Evolutionary conservation across 805 yeast genomes (phyloP), one percentile per base, ranked within the genome.

Genomic region (Kuraishia ogatae): DNA sequence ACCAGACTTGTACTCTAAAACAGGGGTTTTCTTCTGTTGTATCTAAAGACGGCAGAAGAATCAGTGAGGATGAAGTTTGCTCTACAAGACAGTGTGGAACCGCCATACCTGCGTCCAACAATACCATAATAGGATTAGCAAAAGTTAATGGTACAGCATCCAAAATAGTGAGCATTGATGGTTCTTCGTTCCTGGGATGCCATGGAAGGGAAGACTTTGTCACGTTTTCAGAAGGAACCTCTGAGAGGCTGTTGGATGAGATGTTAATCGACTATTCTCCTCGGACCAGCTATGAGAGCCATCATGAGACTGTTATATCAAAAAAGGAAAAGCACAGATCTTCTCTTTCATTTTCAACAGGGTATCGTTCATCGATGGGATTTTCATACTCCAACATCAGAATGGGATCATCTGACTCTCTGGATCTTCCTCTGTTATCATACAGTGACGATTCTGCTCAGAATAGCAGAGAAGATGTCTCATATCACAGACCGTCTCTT

Each of bases 51-150:
- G 17, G 60, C 61, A 21, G 64, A 65, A 39, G 72, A 71, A 55
- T n/a, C 19, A 28, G 51, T 23, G 72, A 73, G 35, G 60, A 67
- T 10, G 59, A 63, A 2, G 59, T 69, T 13, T 63, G 39, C 39
- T 29, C 61, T 50, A 75, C 77, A 58, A 70, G 82, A 60, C 83
- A 81, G 65, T 81, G 86, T 65, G 87, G 87, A 11, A 82, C 85
- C 0, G 57, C 74, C n/a, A 72, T 82, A n/a, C 84, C 85, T 0
- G 85, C 84, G 1, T 78, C 85, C 39, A 78, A 80, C 60, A 72
- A 76, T 43, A 70, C 72, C 13, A 78, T 83, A 19, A 68, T 79
- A 19, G 74, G 71, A 23, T 65, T 83, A 70, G 69, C 75, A n/a
- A 67, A 76, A 1, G 62, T 75, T 17, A 61, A 57, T 48, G 67